Evolutionary conservation across 495 filamentous ascomycete genomes (phyloP).

Genomic region (Aspergillus olivimuriae): DNA sequence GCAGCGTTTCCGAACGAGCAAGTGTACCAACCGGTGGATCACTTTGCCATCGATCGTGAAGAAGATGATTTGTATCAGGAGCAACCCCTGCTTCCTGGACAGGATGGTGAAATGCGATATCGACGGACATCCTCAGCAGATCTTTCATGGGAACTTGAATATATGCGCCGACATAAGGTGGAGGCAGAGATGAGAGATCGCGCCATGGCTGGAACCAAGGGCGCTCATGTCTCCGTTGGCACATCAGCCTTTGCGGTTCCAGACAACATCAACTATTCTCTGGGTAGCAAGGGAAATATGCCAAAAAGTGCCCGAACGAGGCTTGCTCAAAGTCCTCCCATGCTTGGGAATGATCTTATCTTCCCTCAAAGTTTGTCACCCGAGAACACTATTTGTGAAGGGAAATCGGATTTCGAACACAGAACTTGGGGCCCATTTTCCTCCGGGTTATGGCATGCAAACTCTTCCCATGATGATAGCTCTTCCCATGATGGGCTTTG

Average conservation of each 20-base stretch:
- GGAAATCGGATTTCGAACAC: conserved; percentile 41
- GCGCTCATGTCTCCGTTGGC: conserved; percentile 16
- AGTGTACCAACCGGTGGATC: conserved; percentile 54
- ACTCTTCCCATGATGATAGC: conserved; percentile 13
- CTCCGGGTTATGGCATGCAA: conserved; percentile 39
- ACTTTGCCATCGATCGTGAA: conserved; percentile 51
- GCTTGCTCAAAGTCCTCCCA: conserved; percentile 60
- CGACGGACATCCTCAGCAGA: conserved; percentile 43
- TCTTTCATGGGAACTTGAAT: conserved; percentile 44
- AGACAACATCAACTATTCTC: too few relatives aligned
- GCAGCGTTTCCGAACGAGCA: conserved; percentile 66
- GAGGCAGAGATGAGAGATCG: conserved; percentile 34
- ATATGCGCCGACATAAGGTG: conserved; percentile 45
- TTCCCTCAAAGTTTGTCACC: conserved; percentile 76
- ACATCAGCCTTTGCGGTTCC: too few relatives aligned
- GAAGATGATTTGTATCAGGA: conserved; percentile 36
- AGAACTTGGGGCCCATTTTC: conserved; percentile 20
- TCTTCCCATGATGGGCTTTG: conserved; percentile 53
- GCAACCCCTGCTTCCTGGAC: conserved; percentile 33
- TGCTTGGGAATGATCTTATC: conserved; percentile 71
- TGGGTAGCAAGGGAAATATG: too few relatives aligned
- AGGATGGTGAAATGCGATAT: conserved; percentile 23
- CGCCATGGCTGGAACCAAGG: conserved; percentile 17
- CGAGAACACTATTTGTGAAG: conserved; percentile 71
- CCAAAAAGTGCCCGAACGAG: conserved; percentile 43